Evolutionary conservation across 192 early-diverging fungal species (phyloP).

Genomic region (Podila minutissima): DNA sequence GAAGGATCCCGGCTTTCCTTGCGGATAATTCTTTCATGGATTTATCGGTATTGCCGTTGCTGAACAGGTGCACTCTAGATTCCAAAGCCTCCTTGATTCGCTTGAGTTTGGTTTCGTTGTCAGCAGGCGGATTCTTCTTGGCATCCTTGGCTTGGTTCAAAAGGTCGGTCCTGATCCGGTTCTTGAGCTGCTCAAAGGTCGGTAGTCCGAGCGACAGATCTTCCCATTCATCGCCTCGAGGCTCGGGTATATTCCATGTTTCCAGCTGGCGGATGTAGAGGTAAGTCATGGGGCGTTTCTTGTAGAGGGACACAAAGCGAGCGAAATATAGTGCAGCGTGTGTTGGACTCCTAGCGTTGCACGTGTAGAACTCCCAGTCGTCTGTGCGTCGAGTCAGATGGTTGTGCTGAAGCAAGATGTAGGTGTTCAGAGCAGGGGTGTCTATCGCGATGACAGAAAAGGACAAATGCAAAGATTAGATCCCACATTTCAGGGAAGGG

Average conservation of each 20-base stretch:
- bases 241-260: conserved; percentile 34
- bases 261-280: conserved; percentile 44
- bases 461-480: background rate
- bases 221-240: conserved; percentile 33
- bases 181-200: conserved; percentile 42
- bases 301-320: conserved; percentile 31
- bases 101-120: background rate
- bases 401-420: conserved; percentile 32
- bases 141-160: background rate
- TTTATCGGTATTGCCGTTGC: background rate
- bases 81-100: background rate
- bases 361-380: conserved; percentile 38
- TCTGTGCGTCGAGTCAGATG: conserved; percentile 22
- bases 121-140: background rate
- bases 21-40: too few species aligned
- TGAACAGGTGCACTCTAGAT: background rate
- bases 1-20: too few species aligned
- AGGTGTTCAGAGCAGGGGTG: conserved; percentile 3
- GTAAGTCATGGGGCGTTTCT: conserved; percentile 41
- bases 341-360: conserved; percentile 24
- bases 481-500: too few species aligned
- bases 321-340: conserved; percentile 39
- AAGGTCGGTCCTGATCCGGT: conserved; percentile 17
- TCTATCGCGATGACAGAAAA: background rate
- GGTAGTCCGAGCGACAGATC: conserved; percentile 20